Conservation (phyloP, 1,284 basidiomycete species). For the Anthracocystis walkeri region DNA sequence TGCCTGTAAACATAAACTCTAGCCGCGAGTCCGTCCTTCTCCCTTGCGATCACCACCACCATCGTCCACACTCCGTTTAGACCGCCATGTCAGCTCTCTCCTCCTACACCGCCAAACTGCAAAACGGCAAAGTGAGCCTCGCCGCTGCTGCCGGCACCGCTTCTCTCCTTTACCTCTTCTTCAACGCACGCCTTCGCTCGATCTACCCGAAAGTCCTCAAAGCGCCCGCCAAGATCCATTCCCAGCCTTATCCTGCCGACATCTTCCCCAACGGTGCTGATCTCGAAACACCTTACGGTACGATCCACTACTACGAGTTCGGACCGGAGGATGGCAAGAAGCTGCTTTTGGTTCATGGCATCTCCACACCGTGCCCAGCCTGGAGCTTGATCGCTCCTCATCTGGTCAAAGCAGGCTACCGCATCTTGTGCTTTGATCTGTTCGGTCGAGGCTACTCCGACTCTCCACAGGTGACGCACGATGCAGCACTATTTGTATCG, state of each 20-base stretch:
- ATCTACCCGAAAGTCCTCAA: conserved; percentile 46
- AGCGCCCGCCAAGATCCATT: conserved; percentile 39
- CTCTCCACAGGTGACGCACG: conserved; percentile 43
- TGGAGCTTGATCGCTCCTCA: conserved; percentile 38
- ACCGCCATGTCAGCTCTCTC: conserved; percentile 24
- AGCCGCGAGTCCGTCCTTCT: too few relatives aligned
- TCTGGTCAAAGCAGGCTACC: conserved; percentile 49
- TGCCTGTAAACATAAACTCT: too few relatives aligned
- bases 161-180: conserved; percentile 35
- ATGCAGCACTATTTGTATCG: conserved; percentile 42
- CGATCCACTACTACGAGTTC: conserved; percentile 55
- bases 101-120: conserved; percentile 18
- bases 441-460: conserved; percentile 53
- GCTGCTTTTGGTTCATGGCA: conserved; percentile 65
- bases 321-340: conserved; percentile 57
- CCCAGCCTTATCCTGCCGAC: conserved; percentile 41
- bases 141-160: conserved; percentile 39
- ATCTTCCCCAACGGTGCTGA: conserved; percentile 39
- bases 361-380: conserved; percentile 46
- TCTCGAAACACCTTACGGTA: conserved; percentile 43
- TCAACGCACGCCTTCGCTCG: conserved; percentile 28
- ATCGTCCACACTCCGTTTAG: not conserved
- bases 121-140: conserved; percentile 30
- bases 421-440: conserved; percentile 48
- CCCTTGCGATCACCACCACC: not conserved